Percentiles rank a stretch among this genome's conserved stretches.
Conservation (phyloP, 2,329 filamentous ascomycete species). For the Neofusicoccum parvum region DNA sequence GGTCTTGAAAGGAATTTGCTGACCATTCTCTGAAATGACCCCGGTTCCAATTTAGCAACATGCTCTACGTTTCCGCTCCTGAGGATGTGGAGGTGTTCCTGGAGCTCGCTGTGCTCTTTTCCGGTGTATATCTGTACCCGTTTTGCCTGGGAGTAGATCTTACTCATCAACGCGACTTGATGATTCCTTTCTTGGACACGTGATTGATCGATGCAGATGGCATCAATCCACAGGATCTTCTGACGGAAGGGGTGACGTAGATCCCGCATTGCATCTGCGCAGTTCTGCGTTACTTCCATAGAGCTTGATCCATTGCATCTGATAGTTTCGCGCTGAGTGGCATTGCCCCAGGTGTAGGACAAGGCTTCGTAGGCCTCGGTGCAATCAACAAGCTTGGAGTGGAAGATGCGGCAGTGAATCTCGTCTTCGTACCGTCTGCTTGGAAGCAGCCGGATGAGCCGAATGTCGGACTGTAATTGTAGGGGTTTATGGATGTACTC, state of each 20-base stretch:
- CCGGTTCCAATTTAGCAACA: too few relatives aligned
- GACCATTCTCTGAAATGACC: too few relatives aligned
- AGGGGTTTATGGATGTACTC: background rate
- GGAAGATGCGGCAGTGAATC: background rate
- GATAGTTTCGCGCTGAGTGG: background rate
- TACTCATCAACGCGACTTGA: background rate
- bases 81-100: background rate
- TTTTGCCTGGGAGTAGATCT: background rate
- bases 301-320: background rate
- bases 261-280: background rate
- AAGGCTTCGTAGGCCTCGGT: too few relatives aligned
- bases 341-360: background rate
- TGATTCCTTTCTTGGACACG: background rate
- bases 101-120: background rate
- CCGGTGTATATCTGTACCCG: background rate
- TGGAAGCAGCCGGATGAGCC: background rate
- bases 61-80: background rate
- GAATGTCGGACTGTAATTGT: background rate
- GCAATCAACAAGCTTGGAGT: background rate
- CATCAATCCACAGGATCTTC: background rate
- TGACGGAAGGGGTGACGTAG: background rate
- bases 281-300: background rate
- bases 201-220: background rate
- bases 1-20: too few relatives aligned
- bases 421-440: background rate